Conservation (phyloP, 176 grass and related monocot genomes). For the Saccharum officinarum region DNA sequence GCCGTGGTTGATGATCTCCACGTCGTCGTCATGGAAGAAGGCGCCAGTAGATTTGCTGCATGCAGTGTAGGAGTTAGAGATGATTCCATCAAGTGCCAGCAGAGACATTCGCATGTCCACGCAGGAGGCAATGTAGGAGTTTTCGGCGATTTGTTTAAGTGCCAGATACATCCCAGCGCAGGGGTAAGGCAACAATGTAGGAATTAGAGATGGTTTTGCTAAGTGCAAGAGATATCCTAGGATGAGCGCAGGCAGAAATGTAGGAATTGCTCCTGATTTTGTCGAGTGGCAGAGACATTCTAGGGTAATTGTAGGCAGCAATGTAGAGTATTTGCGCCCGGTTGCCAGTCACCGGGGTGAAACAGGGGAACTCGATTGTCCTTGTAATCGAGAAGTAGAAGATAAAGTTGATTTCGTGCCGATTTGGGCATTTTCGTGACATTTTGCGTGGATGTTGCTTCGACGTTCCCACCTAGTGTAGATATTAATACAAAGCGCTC, state of each 20-base stretch:
- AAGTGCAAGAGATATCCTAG: neutral
- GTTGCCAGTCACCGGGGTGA: neutral
- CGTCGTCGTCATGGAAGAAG: neutral
- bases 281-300: neutral
- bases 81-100: neutral
- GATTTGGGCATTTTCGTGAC: neutral
- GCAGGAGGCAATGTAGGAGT: neutral
- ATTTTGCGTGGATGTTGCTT: neutral
- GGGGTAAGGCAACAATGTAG: neutral
- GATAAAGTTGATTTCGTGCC: neutral
- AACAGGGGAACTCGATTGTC: neutral
- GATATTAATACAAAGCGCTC: neutral
- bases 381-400: neutral
- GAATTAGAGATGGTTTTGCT: neutral
- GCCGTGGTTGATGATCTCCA: neutral
- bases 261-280: neutral
- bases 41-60: neutral
- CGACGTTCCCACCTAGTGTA: neutral
- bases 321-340: slow-evolving; percentile 3
- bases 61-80: neutral
- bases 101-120: neutral
- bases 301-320: neutral
- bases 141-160: neutral
- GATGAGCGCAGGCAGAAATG: neutral
- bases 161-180: neutral